Evolutionary conservation across 192 early-diverging fungal species (phyloP).

Genomic region (Linnemannia elongata): DNA sequence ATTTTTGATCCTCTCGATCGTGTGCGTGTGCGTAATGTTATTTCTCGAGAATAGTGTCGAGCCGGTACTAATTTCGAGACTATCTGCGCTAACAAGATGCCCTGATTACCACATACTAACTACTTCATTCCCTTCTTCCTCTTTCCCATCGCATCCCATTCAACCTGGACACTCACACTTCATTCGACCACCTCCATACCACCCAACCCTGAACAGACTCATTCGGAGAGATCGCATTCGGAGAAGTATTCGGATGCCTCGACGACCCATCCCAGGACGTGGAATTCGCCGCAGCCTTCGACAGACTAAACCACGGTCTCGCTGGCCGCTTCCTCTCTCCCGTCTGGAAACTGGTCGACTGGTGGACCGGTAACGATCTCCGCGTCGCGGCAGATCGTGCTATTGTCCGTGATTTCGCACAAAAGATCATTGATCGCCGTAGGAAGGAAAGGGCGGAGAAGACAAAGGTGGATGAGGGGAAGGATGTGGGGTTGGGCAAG

Average conservation of each 20-base stretch:
- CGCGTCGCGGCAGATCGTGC: slow-evolving; percentile 19
- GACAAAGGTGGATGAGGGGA: slow-evolving; percentile 4
- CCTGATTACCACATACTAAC: not conserved
- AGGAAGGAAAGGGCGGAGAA: not conserved
- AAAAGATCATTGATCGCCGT: slow-evolving; percentile 48
- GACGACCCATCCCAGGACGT: slow-evolving; percentile 21
- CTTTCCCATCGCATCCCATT: not conserved
- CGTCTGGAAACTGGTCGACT: slow-evolving; percentile 44
- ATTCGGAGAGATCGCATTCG: slow-evolving; percentile 54
- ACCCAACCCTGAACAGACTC: slow-evolving; percentile 19
- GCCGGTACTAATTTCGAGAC: not conserved
- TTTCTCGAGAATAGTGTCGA: not conserved
- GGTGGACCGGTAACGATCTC: slow-evolving; percentile 24
- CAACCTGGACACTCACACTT: not conserved
- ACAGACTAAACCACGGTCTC: slow-evolving; percentile 56
- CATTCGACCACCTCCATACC: not conserved
- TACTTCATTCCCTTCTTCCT: not conserved
- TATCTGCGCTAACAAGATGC: not conserved
- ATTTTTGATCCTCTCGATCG: not conserved
- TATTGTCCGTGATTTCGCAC: slow-evolving; percentile 31
- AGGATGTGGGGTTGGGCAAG: not conserved
- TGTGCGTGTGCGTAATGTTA: not conserved
- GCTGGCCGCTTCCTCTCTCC: slow-evolving; percentile 19
- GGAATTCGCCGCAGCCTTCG: slow-evolving; percentile 67
- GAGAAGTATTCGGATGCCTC: slow-evolving; percentile 38